Base-by-base conservation (phyloP, 768 basidiomycete genomes). In the Dictyophora rubrovolvata region DNA sequence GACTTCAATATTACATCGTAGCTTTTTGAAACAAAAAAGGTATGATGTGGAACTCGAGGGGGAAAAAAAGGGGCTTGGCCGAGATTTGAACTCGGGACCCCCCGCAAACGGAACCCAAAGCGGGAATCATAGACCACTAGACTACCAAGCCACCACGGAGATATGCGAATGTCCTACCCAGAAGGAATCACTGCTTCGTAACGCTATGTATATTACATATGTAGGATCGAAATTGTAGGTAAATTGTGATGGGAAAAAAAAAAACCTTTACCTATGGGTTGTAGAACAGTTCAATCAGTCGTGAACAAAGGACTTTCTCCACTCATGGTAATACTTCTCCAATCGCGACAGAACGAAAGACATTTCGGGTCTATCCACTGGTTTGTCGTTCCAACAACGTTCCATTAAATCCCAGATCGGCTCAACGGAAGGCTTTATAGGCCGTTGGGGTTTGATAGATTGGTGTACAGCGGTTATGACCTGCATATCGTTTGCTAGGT, bases 211-310 rank as follows among this genome's bases (percentile, higher is more conserved):
- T n/a, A n/a, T n/a, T n/a, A n/a, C n/a, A n/a, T n/a, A n/a, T n/a
- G n/a, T n/a, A n/a, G 7, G 28, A 28, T 28, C 28, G 28, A 28
- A 7, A 28, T 28, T 7, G 28, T n/a, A n/a, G 28, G 7, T 28
- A 28, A 28, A 28, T 3, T 7, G 2, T 2, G 28, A 28, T 7
- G 28, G 7, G 7, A 28, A 28, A 3, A 3, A 28, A 28, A 3
- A 2, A 7, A 28, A 28, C 7, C 28, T 28, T 42, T 14, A 12
- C 2, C 42, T 42, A 9, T n/a, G 42, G 36, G 11, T 12, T 42
- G 14, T 75, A 74, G 16, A 63, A 75, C 10, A 62, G 73, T 55
- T 76, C 75, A 67, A 75, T 74, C 22, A 75, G 76, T 42, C 67
- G 71, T 55, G 70, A 71, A 61, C 69, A 69, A 55, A 35, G 33